These are phyloP conservation scores for Dryas integrifolia DNA, from an alignment of 331 rosid genomes.

Conservation along the genomic window DNA sequence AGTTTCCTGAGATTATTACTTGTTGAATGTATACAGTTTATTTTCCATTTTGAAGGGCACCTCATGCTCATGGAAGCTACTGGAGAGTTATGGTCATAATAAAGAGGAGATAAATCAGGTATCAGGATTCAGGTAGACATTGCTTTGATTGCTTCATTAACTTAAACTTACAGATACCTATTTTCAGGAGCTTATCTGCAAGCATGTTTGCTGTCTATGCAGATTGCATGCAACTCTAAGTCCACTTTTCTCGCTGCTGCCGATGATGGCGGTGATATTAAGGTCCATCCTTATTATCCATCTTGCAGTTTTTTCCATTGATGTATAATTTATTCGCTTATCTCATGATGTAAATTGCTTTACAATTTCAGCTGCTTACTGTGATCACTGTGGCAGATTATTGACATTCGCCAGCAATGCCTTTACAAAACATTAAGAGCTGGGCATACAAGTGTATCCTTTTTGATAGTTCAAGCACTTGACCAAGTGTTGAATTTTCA, in stretches of 20 bases:
- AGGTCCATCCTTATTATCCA: conserved; percentile 45
- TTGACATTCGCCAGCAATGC: conserved; percentile 76
- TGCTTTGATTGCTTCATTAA: conserved; percentile 1
- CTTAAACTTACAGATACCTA: neutral
- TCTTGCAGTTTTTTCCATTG: neutral
- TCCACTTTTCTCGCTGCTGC: conserved; percentile 94
- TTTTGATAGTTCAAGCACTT: conserved; percentile 1
- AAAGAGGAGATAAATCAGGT: conserved; percentile 94
- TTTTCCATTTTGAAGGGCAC: conserved; percentile 46
- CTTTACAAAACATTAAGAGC: conserved; percentile 85
- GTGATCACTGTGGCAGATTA: conserved; percentile 65
- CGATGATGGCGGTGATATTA: conserved; percentile 88
- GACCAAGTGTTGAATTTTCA: neutral
- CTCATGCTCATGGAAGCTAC: conserved; percentile 56
- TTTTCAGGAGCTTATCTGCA: neutral
- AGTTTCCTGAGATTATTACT: conserved; percentile 7
- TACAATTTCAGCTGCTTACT: conserved; percentile 29
- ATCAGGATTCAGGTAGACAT: conserved; percentile 28
- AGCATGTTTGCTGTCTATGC: conserved; percentile 27
- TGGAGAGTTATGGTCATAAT: conserved; percentile 70
- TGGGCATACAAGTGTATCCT: conserved; percentile 95
- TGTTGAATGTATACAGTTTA: conserved; percentile 3
- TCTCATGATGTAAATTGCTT: neutral
- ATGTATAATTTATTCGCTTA: neutral
- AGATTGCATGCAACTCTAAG: conserved; percentile 73